Percentiles rank a stretch among this genome's conserved stretches.
Evolutionary conservation across 768 basidiomycete genomes (phyloP).

Genomic region (Candolleomyces efflorescens): DNA sequence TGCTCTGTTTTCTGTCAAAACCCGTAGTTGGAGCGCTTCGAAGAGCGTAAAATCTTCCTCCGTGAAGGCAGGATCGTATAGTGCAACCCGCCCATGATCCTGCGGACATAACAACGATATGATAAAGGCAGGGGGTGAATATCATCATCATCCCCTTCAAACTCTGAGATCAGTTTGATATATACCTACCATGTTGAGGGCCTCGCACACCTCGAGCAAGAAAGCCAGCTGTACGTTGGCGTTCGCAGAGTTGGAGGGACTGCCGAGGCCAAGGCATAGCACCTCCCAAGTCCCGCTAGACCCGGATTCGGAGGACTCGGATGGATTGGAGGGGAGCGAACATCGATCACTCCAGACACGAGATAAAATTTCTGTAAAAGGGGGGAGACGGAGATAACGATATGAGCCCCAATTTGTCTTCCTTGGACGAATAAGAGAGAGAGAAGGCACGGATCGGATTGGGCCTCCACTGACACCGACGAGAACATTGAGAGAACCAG

Average conservation of each 20-base stretch:
- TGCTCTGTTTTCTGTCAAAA: constrained; percentile 45
- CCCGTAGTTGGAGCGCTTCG: constrained; percentile 33
- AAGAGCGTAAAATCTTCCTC: constrained; percentile 54
- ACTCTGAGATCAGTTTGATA: constrained; percentile 5
- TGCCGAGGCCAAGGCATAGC: constrained; percentile 72
- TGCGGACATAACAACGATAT: constrained; percentile 19
- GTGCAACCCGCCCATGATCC: constrained; percentile 43
- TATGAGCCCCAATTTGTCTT: constrained; percentile 2
- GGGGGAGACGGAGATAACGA: not conserved
- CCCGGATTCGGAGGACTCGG: no score
- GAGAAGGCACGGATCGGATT: not conserved
- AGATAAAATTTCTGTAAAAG: constrained; percentile 4
- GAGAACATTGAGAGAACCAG: constrained; percentile 53
- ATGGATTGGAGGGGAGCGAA: no score
- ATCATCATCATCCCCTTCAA: constrained; percentile 3
- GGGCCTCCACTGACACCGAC: constrained; percentile 35
- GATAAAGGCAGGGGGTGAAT: constrained; percentile 7
- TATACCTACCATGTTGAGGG: constrained; percentile 56
- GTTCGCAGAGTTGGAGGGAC: constrained; percentile 57
- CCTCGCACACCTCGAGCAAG: constrained; percentile 50
- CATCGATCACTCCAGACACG: not conserved
- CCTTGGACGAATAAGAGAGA: constrained; percentile 2
- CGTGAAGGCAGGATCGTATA: constrained; percentile 76
- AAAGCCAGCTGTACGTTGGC: constrained; percentile 69
- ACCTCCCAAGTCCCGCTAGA: constrained; percentile 20